phyloP scores from a whole-genome alignment of 129 eudicot genomes.

The Smallanthus sonchifolius region DNA sequence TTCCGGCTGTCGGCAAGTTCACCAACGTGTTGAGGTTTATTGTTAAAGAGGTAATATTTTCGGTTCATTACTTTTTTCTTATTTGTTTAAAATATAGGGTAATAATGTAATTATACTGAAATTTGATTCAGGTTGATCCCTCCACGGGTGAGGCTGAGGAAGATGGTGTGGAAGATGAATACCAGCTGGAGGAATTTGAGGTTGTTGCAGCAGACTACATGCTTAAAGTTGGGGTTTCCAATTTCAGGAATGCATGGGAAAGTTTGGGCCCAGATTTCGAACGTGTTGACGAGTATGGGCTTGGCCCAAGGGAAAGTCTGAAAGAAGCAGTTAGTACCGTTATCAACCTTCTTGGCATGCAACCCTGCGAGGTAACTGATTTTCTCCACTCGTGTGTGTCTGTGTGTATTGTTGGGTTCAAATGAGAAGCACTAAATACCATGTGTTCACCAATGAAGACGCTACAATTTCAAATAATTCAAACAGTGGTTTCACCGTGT shows the following conservation, averaged over 20 bases:
- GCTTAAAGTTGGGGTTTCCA: slow-evolving; percentile 85
- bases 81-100: not conserved
- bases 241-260: slow-evolving; percentile 96
- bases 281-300: slow-evolving; percentile 88
- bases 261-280: slow-evolving; percentile 77
- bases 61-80: not conserved
- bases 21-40: slow-evolving; percentile 67
- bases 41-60: slow-evolving; percentile 72
- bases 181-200: slow-evolving; percentile 88
- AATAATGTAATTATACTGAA: not conserved
- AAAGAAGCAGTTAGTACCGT: slow-evolving; percentile 85
- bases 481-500: no score
- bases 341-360: slow-evolving; percentile 87
- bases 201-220: slow-evolving; percentile 90
- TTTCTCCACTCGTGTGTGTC: not conserved
- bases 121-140: slow-evolving; percentile 68
- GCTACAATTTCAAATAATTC: no score
- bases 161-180: slow-evolving; percentile 93
- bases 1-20: slow-evolving; percentile 78
- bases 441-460: no score
- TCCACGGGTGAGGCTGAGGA: slow-evolving; percentile 97
- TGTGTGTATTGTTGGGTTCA: not conserved
- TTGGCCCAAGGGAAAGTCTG: slow-evolving; percentile 89
- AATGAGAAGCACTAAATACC: no score
- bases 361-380: slow-evolving; percentile 82